Evolutionary conservation across 2,329 filamentous ascomycete species (phyloP).

Genomic region (Passalora sequoiae): DNA sequence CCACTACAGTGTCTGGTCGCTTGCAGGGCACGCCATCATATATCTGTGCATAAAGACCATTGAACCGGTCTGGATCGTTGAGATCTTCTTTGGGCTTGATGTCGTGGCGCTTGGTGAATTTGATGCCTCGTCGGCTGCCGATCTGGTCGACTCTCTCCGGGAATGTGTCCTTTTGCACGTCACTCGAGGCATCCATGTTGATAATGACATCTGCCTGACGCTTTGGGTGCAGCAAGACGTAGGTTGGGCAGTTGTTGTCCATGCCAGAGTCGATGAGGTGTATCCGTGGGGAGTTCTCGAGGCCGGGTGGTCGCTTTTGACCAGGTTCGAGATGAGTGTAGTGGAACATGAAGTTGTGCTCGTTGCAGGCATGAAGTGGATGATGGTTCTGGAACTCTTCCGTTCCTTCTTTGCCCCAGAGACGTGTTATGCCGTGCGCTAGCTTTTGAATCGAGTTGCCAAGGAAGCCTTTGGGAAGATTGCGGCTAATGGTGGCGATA

Average conservation of each 20-base stretch:
- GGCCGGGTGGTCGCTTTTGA: slow-evolving; percentile 24
- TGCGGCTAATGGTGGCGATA: slow-evolving; percentile 31
- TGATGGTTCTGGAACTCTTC: slow-evolving; percentile 34
- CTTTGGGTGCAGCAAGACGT: slow-evolving; percentile 27
- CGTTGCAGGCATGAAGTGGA: slow-evolving; percentile 34
- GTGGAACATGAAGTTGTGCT: slow-evolving; percentile 33
- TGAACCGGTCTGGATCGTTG: slow-evolving; percentile 29
- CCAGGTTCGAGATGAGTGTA: slow-evolving; percentile 21
- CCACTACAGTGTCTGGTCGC: slow-evolving; percentile 26
- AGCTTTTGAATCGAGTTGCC: slow-evolving; percentile 29
- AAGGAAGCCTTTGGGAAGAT: slow-evolving; percentile 30
- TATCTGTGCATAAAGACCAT: slow-evolving; percentile 31
- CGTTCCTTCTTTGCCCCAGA: slow-evolving; percentile 34
- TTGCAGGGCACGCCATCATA: slow-evolving; percentile 24
- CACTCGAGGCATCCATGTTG: slow-evolving; percentile 32
- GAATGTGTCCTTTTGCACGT: slow-evolving; percentile 35
- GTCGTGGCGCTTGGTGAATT: slow-evolving; percentile 30
- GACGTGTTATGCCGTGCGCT: slow-evolving; percentile 23
- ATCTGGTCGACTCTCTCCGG: slow-evolving; percentile 33
- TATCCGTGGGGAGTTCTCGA: slow-evolving; percentile 34
- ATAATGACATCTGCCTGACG: slow-evolving; percentile 31
- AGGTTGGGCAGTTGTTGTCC: slow-evolving; percentile 36
- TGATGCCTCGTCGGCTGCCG: slow-evolving; percentile 29
- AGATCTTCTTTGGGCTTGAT: slow-evolving; percentile 20
- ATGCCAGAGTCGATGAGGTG: slow-evolving; percentile 35